Conservation (phyloP, 768 basidiomycete genomes). For the Hericium erinaceus region DNA sequence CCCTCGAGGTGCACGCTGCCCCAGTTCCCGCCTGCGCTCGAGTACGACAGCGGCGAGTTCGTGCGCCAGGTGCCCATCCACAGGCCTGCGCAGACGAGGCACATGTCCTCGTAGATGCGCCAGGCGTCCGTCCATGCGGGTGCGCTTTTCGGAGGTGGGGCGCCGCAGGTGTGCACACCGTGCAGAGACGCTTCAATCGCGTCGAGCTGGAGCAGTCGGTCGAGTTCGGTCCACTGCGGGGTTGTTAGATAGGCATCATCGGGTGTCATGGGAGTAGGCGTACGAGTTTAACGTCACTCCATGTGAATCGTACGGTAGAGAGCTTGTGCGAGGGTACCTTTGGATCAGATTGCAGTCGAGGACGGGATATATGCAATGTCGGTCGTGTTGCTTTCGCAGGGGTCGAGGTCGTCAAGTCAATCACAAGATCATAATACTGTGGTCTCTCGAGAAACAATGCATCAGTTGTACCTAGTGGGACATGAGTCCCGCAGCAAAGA, state of each 20-base stretch:
- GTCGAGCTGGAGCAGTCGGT: slow-evolving; percentile 56
- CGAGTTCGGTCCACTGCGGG: slow-evolving; percentile 67
- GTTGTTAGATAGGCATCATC: slow-evolving; percentile 1
- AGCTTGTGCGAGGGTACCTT: slow-evolving; percentile 41
- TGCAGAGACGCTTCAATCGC: slow-evolving; percentile 19
- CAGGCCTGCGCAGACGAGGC: slow-evolving; percentile 72
- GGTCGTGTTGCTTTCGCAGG: slow-evolving; percentile 54
- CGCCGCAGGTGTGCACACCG: slow-evolving; percentile 3
- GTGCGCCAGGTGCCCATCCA: slow-evolving; percentile 67
- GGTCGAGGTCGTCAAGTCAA: slow-evolving; percentile 67
- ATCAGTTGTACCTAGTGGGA: slow-evolving; percentile 57
- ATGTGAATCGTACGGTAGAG: slow-evolving; percentile 61
- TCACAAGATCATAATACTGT: slow-evolving; percentile 67
- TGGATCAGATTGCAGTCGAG: slow-evolving; percentile 26
- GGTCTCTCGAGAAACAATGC: slow-evolving; percentile 80
- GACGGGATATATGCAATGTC: slow-evolving; percentile 53
- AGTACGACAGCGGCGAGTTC: slow-evolving; percentile 20
- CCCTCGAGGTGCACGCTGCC: slow-evolving; percentile 54
- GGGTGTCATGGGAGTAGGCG: slow-evolving; percentile 15
- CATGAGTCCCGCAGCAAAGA: not conserved
- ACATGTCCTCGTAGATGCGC: slow-evolving; percentile 80
- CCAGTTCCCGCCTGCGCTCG: not conserved
- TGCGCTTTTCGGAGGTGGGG: slow-evolving; percentile 14
- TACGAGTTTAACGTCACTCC: slow-evolving; percentile 76
- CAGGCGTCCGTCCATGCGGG: slow-evolving; percentile 65